A percentile compares a stretch with the other conserved stretches of the same genome.
Evolutionary conservation across 2,329 filamentous ascomycete genomes (phyloP).

Genomic region (Alternaria longipes): DNA sequence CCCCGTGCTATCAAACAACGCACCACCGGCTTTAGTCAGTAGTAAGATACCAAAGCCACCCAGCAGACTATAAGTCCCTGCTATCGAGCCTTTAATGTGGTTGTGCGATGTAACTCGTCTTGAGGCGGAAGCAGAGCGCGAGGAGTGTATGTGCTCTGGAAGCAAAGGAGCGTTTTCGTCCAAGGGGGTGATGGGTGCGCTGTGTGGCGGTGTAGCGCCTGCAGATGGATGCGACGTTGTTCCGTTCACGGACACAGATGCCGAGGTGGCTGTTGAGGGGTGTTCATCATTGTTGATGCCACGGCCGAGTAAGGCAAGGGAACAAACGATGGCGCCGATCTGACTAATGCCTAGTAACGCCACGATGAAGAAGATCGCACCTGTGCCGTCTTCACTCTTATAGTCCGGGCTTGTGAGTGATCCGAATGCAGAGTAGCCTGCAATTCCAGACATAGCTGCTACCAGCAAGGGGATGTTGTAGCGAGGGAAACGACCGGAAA

Average conservation of each 20-base stretch:
- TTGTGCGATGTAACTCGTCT: constrained; percentile 44
- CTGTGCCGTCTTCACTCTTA: constrained; percentile 72
- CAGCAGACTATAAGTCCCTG: constrained; percentile 90
- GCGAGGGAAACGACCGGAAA: constrained; percentile 71
- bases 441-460: constrained; percentile 75
- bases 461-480: constrained; percentile 79
- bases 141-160: constrained; percentile 19
- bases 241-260: constrained; percentile 15
- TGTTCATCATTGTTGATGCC: constrained; percentile 70
- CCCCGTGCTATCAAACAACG: constrained; percentile 79
- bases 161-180: constrained; percentile 44
- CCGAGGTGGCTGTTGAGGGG: constrained; percentile 8
- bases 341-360: constrained; percentile 88
- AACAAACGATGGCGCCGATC: constrained; percentile 96
- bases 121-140: not conserved
- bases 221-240: constrained; percentile 42
- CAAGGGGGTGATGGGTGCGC: constrained; percentile 38
- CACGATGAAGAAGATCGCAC: constrained; percentile 77
- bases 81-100: constrained; percentile 90
- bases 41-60: constrained; percentile 90
- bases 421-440: constrained; percentile 81
- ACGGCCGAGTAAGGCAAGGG: constrained; percentile 83
- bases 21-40: constrained; percentile 89
- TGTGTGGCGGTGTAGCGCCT: constrained; percentile 45
- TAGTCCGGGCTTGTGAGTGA: constrained; percentile 80